Base-by-base conservation (phyloP, 495 filamentous ascomycete genomes). In the Penicillium coffeae region DNA sequence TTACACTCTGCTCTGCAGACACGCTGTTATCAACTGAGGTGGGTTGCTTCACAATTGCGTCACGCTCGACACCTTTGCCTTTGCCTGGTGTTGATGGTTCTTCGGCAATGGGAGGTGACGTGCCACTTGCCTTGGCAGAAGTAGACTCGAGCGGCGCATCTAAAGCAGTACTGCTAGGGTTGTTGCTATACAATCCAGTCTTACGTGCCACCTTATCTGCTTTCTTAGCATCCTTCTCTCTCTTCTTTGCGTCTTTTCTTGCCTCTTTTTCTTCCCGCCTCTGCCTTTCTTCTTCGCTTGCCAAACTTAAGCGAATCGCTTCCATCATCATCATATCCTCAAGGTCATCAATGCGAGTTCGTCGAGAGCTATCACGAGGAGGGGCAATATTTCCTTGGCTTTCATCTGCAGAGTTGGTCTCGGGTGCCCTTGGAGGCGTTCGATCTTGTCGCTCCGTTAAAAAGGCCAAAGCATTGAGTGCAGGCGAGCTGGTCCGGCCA, bases 271-370 rank as follows among this genome's bases (percentile, higher is more conserved):
- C 88, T 22, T 86, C 86, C 56, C 86, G 86, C 40, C 77, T 84
- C 52, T 84, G 84, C 39, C 91, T 80, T 37, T 96, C 90, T 57
- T 98, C 93, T 58, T 98, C 93, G 22, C 86, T 86, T 7, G 86
- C 90, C 20, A 97, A 72, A 41, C 89, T 94, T 38, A 95, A 67
- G 22, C 93, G 75, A 44, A 98, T 92, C 2, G 93, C 93, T 62
- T 97, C 93, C 77, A 91, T 87, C 79, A 96, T 88, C 93, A 98
- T 98, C 75, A 97, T 88, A 39, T 95, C 92, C 61, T 98, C 93
- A 9, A 97, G 71, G 56, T 96, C 92, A 37, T 94, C 89, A 44
- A 93, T 76, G 38, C 89, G 75, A 43, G 61, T 82, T 41, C 84
- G 72, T 42, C 88, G 74, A 12, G 84, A 81, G 51, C 75, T 79